Evolutionary conservation across 352 stramenopile species (phyloP).

Genomic region (Phytopythium boreale): DNA sequence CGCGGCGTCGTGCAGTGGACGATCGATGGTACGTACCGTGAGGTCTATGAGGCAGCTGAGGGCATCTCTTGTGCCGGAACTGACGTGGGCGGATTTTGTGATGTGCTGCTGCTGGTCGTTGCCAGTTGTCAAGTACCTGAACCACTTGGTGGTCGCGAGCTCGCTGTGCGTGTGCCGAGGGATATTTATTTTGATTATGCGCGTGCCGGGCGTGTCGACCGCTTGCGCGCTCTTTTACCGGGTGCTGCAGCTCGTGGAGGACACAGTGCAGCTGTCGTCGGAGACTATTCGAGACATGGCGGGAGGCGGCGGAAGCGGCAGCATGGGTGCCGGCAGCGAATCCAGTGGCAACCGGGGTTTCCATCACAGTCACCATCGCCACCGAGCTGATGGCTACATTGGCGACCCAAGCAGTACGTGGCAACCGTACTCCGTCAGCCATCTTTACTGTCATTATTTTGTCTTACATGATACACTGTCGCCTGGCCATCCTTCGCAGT

Average conservation of each 20-base stretch:
- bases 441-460: not conserved
- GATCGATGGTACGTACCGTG: slow-evolving; percentile 27
- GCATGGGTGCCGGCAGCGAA: slow-evolving; percentile 12
- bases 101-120: not conserved
- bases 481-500: slow-evolving; percentile 34
- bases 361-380: slow-evolving; percentile 24
- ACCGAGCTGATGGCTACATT: slow-evolving; percentile 51
- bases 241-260: slow-evolving; percentile 68
- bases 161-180: slow-evolving; percentile 57
- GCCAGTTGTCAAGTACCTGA: slow-evolving; percentile 53
- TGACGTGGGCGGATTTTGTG: not conserved
- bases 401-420: slow-evolving; percentile 63
- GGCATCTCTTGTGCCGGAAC: not conserved
- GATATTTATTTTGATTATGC: slow-evolving; percentile 78
- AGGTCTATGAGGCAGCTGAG: too few relatives aligned
- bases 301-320: slow-evolving; percentile 23
- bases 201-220: slow-evolving; percentile 65
- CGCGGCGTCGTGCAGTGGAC: slow-evolving; percentile 67
- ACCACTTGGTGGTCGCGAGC: slow-evolving; percentile 39
- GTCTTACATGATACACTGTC: not conserved
- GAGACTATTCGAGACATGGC: slow-evolving; percentile 25
- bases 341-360: slow-evolving; percentile 18
- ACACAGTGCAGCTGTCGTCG: slow-evolving; percentile 45
- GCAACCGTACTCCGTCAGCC: not conserved
- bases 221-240: slow-evolving; percentile 65